phyloP scores from a whole-genome alignment of 2,329 filamentous ascomycete genomes.

The Mycogone perniciosa region DNA sequence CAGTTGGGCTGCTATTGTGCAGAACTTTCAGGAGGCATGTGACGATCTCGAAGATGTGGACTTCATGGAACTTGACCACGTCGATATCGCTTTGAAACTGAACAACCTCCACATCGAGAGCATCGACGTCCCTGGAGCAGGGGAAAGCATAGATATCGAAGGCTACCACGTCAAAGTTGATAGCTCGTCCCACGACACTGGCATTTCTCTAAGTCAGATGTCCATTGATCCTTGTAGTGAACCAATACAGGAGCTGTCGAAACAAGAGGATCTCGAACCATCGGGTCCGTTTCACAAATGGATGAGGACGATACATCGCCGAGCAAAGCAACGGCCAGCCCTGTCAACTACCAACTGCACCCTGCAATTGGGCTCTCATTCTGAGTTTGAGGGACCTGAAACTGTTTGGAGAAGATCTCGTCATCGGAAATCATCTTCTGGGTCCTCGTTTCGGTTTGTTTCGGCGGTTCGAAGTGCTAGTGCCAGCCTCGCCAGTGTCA shows the following conservation, averaged over 20 bases:
- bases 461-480: slow-evolving; percentile 77
- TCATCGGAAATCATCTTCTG: slow-evolving; percentile 58
- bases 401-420: slow-evolving; percentile 10
- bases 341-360: background rate
- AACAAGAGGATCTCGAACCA: slow-evolving; percentile 12
- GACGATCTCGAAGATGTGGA: slow-evolving; percentile 18
- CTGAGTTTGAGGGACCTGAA: background rate
- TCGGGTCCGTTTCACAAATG: slow-evolving; percentile 59
- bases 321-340: slow-evolving; percentile 36
- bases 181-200: background rate
- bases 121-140: slow-evolving; percentile 30
- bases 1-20: slow-evolving; percentile 8
- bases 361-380: background rate
- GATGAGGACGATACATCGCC: slow-evolving; percentile 63
- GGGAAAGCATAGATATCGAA: slow-evolving; percentile 31
- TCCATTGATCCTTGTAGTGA: slow-evolving; percentile 20
- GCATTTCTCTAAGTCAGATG: slow-evolving; percentile 19
- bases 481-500: slow-evolving; percentile 67
- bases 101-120: slow-evolving; percentile 21
- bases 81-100: slow-evolving; percentile 25
- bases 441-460: slow-evolving; percentile 72
- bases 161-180: slow-evolving; percentile 4
- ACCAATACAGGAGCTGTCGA: background rate
- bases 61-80: background rate
- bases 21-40: slow-evolving; percentile 14